Evolutionary conservation across 805 yeast genomes (phyloP), one percentile per base, ranked within the genome.

Genomic region (Wickerhamomyces mucosus): DNA sequence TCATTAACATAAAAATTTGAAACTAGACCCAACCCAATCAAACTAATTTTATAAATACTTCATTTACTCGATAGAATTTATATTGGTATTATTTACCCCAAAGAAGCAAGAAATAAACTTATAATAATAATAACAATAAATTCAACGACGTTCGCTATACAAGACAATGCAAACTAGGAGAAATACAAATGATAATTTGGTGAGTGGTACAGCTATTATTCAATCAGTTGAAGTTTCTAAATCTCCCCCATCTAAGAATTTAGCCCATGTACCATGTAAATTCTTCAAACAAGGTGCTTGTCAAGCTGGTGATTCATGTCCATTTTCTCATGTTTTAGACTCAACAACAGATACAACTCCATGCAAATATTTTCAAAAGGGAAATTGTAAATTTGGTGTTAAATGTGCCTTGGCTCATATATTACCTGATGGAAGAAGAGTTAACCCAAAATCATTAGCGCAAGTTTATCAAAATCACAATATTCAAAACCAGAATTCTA

Each of bases 211-310:
- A n/a, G n/a, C n/a, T n/a, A n/a, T n/a, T n/a, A n/a, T n/a, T n/a
- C n/a, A n/a, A n/a, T n/a, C n/a, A n/a, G 26, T 23, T 8, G 26
- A 23, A 11, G 26, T 23, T 9, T 23, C 26, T 5, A 23, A 23
- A 13, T 23, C 26, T 5, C 26, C 26, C 7, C 26, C 26, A 5
- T 23, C 26, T 10, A 23, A 13, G 16, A 23, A 81, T 48, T 68
- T 84, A 28, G 78, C 94, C 28, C 98, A 89, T 56, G 97, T 89
- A 19, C 98, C 98, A 3, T 89, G 98, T 57, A 89, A 89, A 60
- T 89, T 89, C 62, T 89, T 67, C 55, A 67, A 73, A 36, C 96
- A 88, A 54, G 96, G 97, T 1, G 74, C 82, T 13, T 89, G 98
- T 55, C 96, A 88, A 56, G 97, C 97, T 2, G 97, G 97, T 10